Evolutionary conservation across 345 rosid genomes (phyloP), one percentile per base, ranked within the genome.

Genomic region (Lenwebbia sp.): DNA sequence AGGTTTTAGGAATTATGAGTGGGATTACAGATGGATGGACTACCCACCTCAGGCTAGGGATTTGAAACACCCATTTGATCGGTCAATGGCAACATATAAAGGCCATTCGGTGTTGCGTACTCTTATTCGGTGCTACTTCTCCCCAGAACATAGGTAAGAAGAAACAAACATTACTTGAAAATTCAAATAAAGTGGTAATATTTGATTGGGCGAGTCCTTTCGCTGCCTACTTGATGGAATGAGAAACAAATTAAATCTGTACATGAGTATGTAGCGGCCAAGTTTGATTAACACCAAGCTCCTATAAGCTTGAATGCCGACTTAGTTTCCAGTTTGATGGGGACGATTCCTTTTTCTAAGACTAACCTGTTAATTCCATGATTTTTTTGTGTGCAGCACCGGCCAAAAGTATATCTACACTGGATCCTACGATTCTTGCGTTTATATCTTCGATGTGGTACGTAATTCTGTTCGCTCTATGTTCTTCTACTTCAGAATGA

Each of bases 11-110:
- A 91, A 87, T 89, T 89, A 88, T 82, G 97, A 94, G 83, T 97
- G 98, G 99, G 99, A 97, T 90, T 97, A 97, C 88, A 93, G 98
- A 89, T 94, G 95, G 96, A 96, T 96, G 98, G 98, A 97, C 65
- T 97, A 97, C 88, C 98, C 98, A 57, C 56, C 93, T 3, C 92
- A 86, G 88, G 94, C 96, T 52, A 91, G 94, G 92, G 89, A 92
- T 82, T 52, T 91, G 85, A 97, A 91, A 85, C 99, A 94, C 89
- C 94, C 97, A 25, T 83, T 86, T 15, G 99, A 97, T 89, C 94
- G 87, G 88, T 97, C 98, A 1, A 93, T 96, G 78, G 91, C 95
- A 47, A 95, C 99, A 13, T 96, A 95, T 89, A 91, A 82, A 89
- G 99, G 98, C 87, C 99, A 97, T 87, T 96, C 99, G 0, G 96